These are phyloP conservation scores for Capsella rubella DNA, from an alignment of 441 rosid genomes.

Conservation along the genomic window DNA sequence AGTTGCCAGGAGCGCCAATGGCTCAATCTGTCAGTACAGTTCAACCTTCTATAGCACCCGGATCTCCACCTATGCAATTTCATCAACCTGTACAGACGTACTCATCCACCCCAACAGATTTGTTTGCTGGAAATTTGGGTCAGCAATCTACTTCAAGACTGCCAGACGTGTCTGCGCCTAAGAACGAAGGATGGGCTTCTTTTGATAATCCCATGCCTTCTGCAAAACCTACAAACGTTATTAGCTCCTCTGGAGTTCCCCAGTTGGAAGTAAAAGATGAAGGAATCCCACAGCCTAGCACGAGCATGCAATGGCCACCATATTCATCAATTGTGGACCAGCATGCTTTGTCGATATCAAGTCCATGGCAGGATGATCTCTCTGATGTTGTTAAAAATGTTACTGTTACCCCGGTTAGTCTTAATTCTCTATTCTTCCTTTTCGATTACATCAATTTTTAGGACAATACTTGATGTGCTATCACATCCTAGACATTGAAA, in stretches of 20 bases:
- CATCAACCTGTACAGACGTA: constrained; percentile 55
- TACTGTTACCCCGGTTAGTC: constrained; percentile 59
- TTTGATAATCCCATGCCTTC: constrained; percentile 67
- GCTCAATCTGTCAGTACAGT: constrained; percentile 52
- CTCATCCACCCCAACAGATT: constrained; percentile 54
- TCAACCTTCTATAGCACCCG: constrained; percentile 44
- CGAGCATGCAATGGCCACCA: constrained; percentile 62
- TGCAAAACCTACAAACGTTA: constrained; percentile 44
- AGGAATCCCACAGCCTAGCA: constrained; percentile 49
- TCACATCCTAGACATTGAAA: constrained; percentile 20
- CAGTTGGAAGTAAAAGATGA: constrained; percentile 51
- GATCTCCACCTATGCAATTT: constrained; percentile 48
- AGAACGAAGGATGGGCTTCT: constrained; percentile 91
- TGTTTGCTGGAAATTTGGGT: constrained; percentile 53
- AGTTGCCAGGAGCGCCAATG: constrained; percentile 52
- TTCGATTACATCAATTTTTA: not conserved
- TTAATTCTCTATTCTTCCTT: constrained; percentile 11
- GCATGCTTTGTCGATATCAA: constrained; percentile 48
- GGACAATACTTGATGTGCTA: constrained; percentile 17
- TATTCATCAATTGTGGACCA: constrained; percentile 52
- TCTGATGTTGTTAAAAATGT: constrained; percentile 45
- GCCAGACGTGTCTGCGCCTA: constrained; percentile 49
- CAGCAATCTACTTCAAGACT: constrained; percentile 52
- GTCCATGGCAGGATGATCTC: constrained; percentile 60
- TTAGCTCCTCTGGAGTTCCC: constrained; percentile 42